Conservation (phyloP, 768 basidiomycete species). For the Multifurca ochricompacta region DNA sequence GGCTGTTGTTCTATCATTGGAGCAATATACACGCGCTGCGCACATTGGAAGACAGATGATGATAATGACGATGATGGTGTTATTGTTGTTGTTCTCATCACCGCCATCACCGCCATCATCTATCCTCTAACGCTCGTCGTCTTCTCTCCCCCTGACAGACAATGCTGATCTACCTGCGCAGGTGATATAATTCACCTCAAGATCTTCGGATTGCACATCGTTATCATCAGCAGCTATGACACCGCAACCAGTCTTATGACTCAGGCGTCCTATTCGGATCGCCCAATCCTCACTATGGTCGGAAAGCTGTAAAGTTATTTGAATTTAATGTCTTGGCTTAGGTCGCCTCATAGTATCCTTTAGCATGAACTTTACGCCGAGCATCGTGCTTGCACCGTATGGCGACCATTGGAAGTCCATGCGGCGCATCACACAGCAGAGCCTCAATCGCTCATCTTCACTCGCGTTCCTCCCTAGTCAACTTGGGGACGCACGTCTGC, state of each 20-base stretch:
- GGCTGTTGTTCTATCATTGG: not conserved
- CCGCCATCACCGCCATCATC: no score
- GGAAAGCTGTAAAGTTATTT: constrained; percentile 12
- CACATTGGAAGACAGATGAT: no score
- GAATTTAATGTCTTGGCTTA: not conserved
- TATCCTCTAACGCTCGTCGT: no score
- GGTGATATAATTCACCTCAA: constrained; percentile 18
- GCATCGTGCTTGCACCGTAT: constrained; percentile 19
- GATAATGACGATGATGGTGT: not conserved
- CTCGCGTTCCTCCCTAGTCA: constrained; percentile 13
- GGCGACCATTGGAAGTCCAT: constrained; percentile 20
- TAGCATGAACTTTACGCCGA: constrained; percentile 19
- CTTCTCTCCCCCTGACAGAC: not conserved
- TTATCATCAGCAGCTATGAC: constrained; percentile 17
- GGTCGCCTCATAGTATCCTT: not conserved
- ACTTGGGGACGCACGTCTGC: constrained; percentile 15
- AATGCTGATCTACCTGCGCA: not conserved
- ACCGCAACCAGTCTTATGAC: constrained; percentile 15
- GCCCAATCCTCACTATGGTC: constrained; percentile 20
- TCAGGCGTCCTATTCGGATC: constrained; percentile 20
- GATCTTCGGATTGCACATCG: constrained; percentile 21
- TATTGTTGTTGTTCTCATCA: not conserved
- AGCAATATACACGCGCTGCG: not conserved
- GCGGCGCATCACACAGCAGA: constrained; percentile 19
- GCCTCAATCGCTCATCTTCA: constrained; percentile 18